Conservation (phyloP, 2,329 filamentous ascomycete genomes). For the Trichothecium roseum region DNA sequence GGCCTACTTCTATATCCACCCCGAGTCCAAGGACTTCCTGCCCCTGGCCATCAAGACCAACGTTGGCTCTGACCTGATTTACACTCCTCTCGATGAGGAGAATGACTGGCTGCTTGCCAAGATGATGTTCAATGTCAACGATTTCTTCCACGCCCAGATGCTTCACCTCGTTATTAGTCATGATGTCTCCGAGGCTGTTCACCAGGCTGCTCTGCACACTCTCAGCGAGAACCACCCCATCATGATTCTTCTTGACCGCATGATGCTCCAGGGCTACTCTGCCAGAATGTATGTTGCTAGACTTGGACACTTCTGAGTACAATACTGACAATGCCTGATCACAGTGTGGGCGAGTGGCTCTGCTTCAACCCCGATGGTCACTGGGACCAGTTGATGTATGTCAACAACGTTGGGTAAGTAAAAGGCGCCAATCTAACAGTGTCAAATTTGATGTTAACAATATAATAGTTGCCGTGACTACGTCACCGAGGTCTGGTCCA, state of each 20-base stretch:
- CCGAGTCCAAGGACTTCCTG: constrained; percentile 28
- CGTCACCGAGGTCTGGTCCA: constrained; percentile 16
- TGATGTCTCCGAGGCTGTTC: constrained; percentile 29
- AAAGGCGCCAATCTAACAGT: too few species aligned
- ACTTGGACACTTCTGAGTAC: too few species aligned
- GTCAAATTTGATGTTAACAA: too few species aligned
- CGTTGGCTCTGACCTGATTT: constrained; percentile 21
- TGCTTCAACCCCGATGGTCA: constrained; percentile 17
- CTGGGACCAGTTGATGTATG: constrained; percentile 20
- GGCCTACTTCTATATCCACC: constrained; percentile 35
- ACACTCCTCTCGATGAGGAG: constrained; percentile 31
- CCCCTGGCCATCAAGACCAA: constrained; percentile 39
- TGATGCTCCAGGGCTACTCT: constrained; percentile 16
- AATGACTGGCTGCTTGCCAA: constrained; percentile 42
- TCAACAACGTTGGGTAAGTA: constrained; percentile 11
- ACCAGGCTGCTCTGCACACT: constrained; percentile 33
- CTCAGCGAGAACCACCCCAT: constrained; percentile 34
- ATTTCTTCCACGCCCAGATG: constrained; percentile 33
- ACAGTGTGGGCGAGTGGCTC: constrained; percentile 10
- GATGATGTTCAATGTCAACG: constrained; percentile 36
- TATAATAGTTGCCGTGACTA: constrained; percentile 16
- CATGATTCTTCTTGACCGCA: constrained; percentile 21
- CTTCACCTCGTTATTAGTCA: constrained; percentile 33
- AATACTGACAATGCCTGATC: background rate
- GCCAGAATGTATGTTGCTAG: constrained; percentile 6